phyloP scores from a whole-genome alignment of 208 protist species.

The Leishmania tropica region DNA sequence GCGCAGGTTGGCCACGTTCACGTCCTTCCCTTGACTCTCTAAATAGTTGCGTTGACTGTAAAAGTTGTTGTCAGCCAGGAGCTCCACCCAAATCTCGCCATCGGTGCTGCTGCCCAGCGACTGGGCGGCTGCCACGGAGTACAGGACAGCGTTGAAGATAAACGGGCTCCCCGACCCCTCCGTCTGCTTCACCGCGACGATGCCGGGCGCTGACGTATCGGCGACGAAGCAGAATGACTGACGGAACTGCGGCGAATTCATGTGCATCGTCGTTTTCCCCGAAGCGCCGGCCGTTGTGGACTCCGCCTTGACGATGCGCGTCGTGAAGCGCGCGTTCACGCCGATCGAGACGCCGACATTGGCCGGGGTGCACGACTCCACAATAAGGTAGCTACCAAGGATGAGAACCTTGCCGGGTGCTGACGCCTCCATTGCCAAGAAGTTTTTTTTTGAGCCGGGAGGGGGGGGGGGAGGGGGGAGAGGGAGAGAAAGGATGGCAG shows the following conservation, averaged over 20 bases:
- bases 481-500: not conserved
- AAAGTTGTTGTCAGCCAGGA: conserved; percentile 93
- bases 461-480: too few relatives aligned
- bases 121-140: conserved; percentile 54
- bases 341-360: conserved; percentile 94
- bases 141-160: conserved; percentile 75
- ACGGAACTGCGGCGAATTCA: conserved; percentile 86
- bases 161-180: conserved; percentile 63
- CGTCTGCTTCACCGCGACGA: conserved; percentile 58
- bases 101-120: conserved; percentile 24
- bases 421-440: conserved; percentile 51
- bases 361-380: conserved; percentile 59
- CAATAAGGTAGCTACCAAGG: conserved; percentile 95
- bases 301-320: conserved; percentile 37
- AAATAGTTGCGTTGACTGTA: conserved; percentile 92
- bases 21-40: conserved; percentile 43
- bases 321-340: conserved; percentile 90
- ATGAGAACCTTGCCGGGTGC: conserved; percentile 96
- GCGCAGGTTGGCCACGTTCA: conserved; percentile 66
- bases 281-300: not conserved
- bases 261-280: conserved; percentile 44
- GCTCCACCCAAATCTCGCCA: conserved; percentile 45
- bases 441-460: not conserved
- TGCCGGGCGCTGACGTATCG: conserved; percentile 21
- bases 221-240: conserved; percentile 69